Percentiles rank a stretch among this genome's conserved stretches.
Evolutionary conservation across 805 yeast species (phyloP).

Genomic region (Aciculoconidium aculeatum): DNA sequence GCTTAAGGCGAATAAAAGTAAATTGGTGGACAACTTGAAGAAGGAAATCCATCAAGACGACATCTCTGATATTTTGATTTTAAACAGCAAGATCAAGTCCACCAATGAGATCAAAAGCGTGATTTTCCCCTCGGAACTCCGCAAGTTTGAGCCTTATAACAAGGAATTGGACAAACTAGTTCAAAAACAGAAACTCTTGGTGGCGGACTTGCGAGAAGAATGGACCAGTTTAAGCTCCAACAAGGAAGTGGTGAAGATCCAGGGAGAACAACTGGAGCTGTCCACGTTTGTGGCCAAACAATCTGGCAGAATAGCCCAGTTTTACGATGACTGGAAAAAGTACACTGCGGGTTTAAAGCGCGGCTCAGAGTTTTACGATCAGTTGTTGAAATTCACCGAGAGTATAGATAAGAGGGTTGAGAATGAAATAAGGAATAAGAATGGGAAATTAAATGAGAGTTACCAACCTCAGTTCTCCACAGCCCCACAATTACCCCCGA

Average conservation of each 20-base stretch:
- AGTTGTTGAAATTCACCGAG: constrained; percentile 29
- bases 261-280: constrained; percentile 35
- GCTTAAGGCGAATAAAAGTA: constrained; percentile 57
- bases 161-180: constrained; percentile 62
- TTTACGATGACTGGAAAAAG: constrained; percentile 51
- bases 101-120: constrained; percentile 51
- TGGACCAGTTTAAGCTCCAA: constrained; percentile 26
- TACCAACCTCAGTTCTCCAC: background rate
- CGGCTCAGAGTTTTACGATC: constrained; percentile 60
- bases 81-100: constrained; percentile 51
- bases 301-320: constrained; percentile 34
- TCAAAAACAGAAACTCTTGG: constrained; percentile 53
- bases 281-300: constrained; percentile 26
- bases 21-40: constrained; percentile 61
- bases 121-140: constrained; percentile 63
- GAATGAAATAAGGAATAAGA: constrained; percentile 4
- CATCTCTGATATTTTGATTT: constrained; percentile 66
- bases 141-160: constrained; percentile 67
- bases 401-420: constrained; percentile 3
- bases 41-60: constrained; percentile 73
- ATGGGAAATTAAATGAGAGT: constrained; percentile 6
- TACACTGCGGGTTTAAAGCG: constrained; percentile 53
- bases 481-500: constrained; percentile 14
- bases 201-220: constrained; percentile 23
- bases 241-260: constrained; percentile 34